Evolutionary conservation across 352 stramenopile genomes (phyloP).

Genomic region (Globisporangium radiosum): DNA sequence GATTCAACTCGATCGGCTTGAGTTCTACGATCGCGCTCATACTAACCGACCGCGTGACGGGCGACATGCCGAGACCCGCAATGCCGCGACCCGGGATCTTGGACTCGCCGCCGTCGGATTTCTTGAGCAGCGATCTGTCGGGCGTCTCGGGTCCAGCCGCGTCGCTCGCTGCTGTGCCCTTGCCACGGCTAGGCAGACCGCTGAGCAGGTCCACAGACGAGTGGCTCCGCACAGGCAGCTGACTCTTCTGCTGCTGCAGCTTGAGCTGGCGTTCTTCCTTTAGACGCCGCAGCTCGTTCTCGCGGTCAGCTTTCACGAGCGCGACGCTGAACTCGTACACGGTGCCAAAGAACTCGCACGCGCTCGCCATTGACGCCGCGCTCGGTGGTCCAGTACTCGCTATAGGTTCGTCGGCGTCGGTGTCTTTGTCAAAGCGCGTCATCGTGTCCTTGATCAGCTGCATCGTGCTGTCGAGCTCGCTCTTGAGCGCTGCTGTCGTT

Average conservation of each 20-base stretch:
- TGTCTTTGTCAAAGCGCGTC: slow-evolving; percentile 49
- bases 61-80: slow-evolving; percentile 11
- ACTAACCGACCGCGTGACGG: slow-evolving; percentile 20
- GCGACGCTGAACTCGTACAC: slow-evolving; percentile 82
- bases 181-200: slow-evolving; percentile 7
- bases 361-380: slow-evolving; percentile 27
- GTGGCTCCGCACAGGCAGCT: slow-evolving; percentile 27
- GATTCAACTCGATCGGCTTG: slow-evolving; percentile 10
- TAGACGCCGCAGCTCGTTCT: slow-evolving; percentile 69
- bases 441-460: slow-evolving; percentile 50
- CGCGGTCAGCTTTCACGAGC: slow-evolving; percentile 62
- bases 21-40: slow-evolving; percentile 25
- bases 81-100: slow-evolving; percentile 1
- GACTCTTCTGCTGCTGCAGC: slow-evolving; percentile 42
- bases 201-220: slow-evolving; percentile 20
- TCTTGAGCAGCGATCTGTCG: slow-evolving; percentile 13
- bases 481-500: slow-evolving; percentile 28
- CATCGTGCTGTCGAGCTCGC: slow-evolving; percentile 42
- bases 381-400: slow-evolving; percentile 12
- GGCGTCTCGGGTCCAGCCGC: slow-evolving; percentile 19
- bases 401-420: slow-evolving; percentile 17
- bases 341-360: slow-evolving; percentile 57
- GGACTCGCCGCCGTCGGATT: slow-evolving; percentile 5
- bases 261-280: slow-evolving; percentile 54
- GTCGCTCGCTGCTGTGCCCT: slow-evolving; percentile 10